phyloP scores from a whole-genome alignment of 768 basidiomycete species.

The Phanerochaete sordida region DNA sequence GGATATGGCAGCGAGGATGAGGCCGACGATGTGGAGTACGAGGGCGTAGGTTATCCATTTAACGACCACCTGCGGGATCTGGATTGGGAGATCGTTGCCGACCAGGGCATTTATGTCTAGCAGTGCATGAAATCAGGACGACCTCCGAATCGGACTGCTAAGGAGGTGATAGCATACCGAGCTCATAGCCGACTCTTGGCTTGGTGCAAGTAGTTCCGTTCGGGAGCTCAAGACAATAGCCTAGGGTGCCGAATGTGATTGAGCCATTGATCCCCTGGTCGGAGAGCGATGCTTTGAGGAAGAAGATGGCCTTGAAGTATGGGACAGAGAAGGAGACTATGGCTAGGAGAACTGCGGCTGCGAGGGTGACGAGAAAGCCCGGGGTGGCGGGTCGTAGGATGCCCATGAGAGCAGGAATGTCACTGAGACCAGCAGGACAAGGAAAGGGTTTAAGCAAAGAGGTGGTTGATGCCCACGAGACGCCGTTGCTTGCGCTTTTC shows the following conservation, averaged over 20 bases:
- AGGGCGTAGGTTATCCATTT: slow-evolving; percentile 97
- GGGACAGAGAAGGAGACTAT: slow-evolving; percentile 91
- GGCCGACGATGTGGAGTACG: slow-evolving; percentile 87
- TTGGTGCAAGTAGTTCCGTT: slow-evolving; percentile 69
- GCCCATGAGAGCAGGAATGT: slow-evolving; percentile 39
- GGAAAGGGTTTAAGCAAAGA: not conserved
- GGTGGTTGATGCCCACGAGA: not conserved
- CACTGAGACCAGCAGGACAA: slow-evolving; percentile 8
- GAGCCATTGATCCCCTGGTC: slow-evolving; percentile 46
- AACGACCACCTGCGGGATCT: slow-evolving; percentile 79
- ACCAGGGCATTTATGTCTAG: slow-evolving; percentile 82
- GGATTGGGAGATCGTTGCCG: slow-evolving; percentile 56
- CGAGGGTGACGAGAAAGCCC: slow-evolving; percentile 78
- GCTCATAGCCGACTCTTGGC: slow-evolving; percentile 81
- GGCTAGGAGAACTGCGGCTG: slow-evolving; percentile 76
- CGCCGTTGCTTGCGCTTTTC: not conserved
- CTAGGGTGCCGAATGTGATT: slow-evolving; percentile 85
- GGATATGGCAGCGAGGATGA: slow-evolving; percentile 66
- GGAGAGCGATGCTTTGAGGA: slow-evolving; percentile 72
- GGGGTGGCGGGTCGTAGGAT: slow-evolving; percentile 83
- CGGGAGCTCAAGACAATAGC: slow-evolving; percentile 71
- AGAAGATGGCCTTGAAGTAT: slow-evolving; percentile 82
- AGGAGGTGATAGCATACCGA: slow-evolving; percentile 53
- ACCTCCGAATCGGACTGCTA: not conserved
- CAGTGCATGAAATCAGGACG: not conserved